phyloP scores from a whole-genome alignment of 495 filamentous ascomycete species.

The Astrothelium macrocarpum region DNA sequence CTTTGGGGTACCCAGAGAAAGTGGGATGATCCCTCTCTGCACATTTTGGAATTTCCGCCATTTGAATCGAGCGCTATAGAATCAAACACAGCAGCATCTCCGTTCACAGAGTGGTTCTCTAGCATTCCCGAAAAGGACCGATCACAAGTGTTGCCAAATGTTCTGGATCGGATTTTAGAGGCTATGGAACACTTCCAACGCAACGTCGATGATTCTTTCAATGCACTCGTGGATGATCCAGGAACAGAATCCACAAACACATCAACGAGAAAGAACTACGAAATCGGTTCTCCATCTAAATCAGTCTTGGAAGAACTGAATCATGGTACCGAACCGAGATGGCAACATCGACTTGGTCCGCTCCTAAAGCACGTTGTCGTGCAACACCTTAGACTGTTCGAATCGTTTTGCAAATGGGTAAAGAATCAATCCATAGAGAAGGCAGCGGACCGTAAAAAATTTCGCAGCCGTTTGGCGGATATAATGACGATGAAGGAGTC shows the following conservation, averaged over 20 bases:
- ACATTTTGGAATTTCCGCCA: neutral
- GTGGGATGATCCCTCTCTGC: neutral
- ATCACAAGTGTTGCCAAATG: neutral
- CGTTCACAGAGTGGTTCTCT: no score
- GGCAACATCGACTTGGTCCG: neutral
- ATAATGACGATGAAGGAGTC: no score
- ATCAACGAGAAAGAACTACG: no score
- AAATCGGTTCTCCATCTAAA: no score
- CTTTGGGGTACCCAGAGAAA: neutral
- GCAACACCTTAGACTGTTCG: neutral
- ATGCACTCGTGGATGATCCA: neutral
- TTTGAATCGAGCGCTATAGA: neutral
- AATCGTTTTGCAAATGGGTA: neutral
- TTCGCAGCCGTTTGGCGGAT: neutral
- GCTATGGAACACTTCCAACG: neutral
- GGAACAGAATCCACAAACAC: no score
- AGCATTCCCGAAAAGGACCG: neutral
- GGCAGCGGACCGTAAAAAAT: neutral
- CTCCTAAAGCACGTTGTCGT: neutral
- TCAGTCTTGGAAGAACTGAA: no score
- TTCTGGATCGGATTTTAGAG: neutral
- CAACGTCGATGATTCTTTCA: neutral
- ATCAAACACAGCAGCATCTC: no score
- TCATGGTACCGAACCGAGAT: neutral
- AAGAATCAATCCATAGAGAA: neutral